Evolutionary conservation across 169 alveolate genomes (phyloP).

Genomic region (Plasmodium knowlesi): DNA sequence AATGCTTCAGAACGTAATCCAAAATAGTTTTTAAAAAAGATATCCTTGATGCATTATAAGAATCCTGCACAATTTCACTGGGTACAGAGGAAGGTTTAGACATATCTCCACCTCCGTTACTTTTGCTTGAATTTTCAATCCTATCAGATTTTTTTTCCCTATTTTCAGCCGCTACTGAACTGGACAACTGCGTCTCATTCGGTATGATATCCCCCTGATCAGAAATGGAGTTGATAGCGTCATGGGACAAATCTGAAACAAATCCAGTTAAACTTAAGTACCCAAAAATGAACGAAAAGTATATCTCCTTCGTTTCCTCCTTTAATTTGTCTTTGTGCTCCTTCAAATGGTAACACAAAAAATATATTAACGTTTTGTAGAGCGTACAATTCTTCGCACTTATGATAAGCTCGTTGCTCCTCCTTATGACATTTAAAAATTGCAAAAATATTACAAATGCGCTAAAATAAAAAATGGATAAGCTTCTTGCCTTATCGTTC

Average conservation of each 20-base stretch:
- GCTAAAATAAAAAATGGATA: conserved; percentile 44
- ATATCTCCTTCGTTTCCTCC: conserved; percentile 60
- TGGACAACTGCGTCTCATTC: not conserved
- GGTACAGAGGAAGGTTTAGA: not conserved
- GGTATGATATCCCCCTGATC: not conserved
- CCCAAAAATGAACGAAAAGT: conserved; percentile 31
- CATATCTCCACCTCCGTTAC: not conserved
- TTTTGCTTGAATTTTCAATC: not conserved
- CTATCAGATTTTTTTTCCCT: not conserved
- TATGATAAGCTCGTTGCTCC: not conserved
- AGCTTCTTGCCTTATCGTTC: conserved; percentile 63
- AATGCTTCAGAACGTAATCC: conserved; percentile 23
- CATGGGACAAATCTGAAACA: not conserved
- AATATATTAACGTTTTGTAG: conserved; percentile 34
- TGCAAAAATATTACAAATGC: conserved; percentile 46
- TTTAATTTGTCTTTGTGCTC: conserved; percentile 21
- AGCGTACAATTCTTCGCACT: conserved; percentile 10
- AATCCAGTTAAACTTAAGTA: conserved; percentile 27
- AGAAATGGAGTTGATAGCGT: not conserved
- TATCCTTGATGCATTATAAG: not conserved
- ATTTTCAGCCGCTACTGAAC: not conserved
- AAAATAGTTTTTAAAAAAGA: conserved; percentile 9
- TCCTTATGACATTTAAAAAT: conserved; percentile 39
- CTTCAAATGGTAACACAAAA: conserved; percentile 30
- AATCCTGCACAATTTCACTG: not conserved